Base-by-base conservation (phyloP, 345 rosid genomes). In the Aethionema arabicum region DNA sequence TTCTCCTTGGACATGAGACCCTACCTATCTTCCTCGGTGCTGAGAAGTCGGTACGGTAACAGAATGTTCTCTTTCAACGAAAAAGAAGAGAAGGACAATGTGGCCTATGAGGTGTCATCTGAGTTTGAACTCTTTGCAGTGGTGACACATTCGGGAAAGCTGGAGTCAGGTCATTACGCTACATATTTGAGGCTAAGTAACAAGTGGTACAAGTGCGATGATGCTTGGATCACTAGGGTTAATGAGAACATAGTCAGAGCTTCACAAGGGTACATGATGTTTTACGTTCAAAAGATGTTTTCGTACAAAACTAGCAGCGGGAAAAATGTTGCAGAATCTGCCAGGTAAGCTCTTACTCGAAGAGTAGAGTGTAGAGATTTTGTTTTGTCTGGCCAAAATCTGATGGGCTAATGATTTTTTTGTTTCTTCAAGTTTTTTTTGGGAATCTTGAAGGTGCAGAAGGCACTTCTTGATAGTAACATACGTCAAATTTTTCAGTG, bases 261-360 rank as follows among this genome's bases (percentile, higher is more conserved):
- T 72, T 81, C 89, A 16, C 84, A 84, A 68, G 89, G 86, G 9
- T 81, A 84, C 74, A 84, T 84, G 89, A 81, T 84, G 78, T 84
- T 84, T 67, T 84, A 84, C 62, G 89, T 84, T 29, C 86, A 81
- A 73, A 84, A 84, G 77, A 74, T 79, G 82, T 63, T 83, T 44
- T 77, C 73, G 31, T 83, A 80, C 66, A 79, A 60, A 71, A 80
- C 79, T 38, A 81, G 82, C 16, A 81, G 82, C 16, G 85, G 76
- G 68, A 80, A 75, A 41, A 69, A 70, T 15, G 79, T 7, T 35
- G 44, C 67, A 31, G 40, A 37, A 37, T 6, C 40, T 37, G 7
- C 40, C 8, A 4, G 40, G 11, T 37, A 37, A 37, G 44, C 64
- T 0, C 67, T 63, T 6, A 37, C 27, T 21, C 27, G 27, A 21